phyloP scores from a whole-genome alignment of 164 flowering plant species.

The Liquidambar formosana region DNA sequence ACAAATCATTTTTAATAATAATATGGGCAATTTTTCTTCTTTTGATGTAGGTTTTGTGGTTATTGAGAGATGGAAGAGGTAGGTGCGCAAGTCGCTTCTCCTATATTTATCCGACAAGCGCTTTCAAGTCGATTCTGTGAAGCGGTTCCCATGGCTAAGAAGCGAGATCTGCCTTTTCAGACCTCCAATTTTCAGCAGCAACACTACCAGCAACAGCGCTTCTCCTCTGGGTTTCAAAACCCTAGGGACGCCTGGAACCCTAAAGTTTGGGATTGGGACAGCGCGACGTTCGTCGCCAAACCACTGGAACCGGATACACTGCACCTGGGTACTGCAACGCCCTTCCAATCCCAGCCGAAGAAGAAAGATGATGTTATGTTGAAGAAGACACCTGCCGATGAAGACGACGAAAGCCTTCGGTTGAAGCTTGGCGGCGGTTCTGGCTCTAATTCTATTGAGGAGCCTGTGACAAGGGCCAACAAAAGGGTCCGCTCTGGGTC shows the following conservation, averaged over 20 bases:
- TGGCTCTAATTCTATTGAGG: slow-evolving; percentile 32
- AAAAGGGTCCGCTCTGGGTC: slow-evolving; percentile 80
- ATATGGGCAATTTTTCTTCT: too few relatives aligned
- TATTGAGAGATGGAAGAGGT: slow-evolving; percentile 55
- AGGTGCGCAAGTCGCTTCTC: slow-evolving; percentile 66
- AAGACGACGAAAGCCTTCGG: slow-evolving; percentile 44
- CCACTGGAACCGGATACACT: slow-evolving; percentile 37
- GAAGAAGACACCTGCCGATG: slow-evolving; percentile 17
- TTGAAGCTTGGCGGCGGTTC: slow-evolving; percentile 59
- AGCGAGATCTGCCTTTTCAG: slow-evolving; percentile 61
- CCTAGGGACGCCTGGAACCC: slow-evolving; percentile 59
- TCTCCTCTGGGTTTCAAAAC: slow-evolving; percentile 13
- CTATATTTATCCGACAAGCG: slow-evolving; percentile 53
- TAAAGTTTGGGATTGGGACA: slow-evolving; percentile 77
- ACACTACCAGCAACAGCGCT: slow-evolving; percentile 15
- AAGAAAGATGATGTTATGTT: slow-evolving; percentile 19
- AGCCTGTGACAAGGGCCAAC: slow-evolving; percentile 40
- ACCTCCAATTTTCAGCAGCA: slow-evolving; percentile 25
- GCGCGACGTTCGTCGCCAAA: slow-evolving; percentile 54
- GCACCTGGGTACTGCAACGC: slow-evolving; percentile 15
- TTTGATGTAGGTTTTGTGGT: not conserved
- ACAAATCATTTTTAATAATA: too few relatives aligned
- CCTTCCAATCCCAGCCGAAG: slow-evolving; percentile 13
- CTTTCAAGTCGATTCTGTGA: slow-evolving; percentile 48
- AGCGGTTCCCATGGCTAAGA: slow-evolving; percentile 45